Base-by-base conservation (phyloP, 2,329 filamentous ascomycete species). In the Cytospora mali region DNA sequence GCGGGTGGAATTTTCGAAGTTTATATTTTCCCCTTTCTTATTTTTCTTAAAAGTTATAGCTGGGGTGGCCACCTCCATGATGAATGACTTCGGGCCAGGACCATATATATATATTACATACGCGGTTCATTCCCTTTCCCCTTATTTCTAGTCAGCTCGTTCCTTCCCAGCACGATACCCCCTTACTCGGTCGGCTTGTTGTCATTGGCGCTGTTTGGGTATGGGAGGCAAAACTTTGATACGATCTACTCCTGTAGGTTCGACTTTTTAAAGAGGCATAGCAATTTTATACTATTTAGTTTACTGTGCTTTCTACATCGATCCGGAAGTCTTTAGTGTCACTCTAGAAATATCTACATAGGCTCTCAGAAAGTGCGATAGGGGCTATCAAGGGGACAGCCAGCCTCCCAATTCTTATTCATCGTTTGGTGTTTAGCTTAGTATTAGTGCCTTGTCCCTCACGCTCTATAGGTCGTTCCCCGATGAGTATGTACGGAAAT, bases 131-230 rank as follows among this genome's bases (percentile, higher is more conserved):
- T 31, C 56, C 14, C 51, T 50, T 49, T 61, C 31, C 18, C 28
- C 48, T 23, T 23, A n/a, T 55, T 31, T 61, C 49, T 57, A 52
- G 61, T 61, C 63, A 60, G 52, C 60, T 65, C 56, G 35, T 60
- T 59, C 55, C 55, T 62, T 39, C 52, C 58, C 42, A 59, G 63
- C 60, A 65, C 60, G 67, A 68, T 68, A 68, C 63, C 63, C n/a
- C 67, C 67, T 65, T 58, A 65, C 64, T 55, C 55, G 62, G 61
- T 57, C 61, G 58, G 62, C 51, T 62, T 63, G n/a, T 58, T 61
- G 55, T 66, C 55, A 23, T 64, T 58, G 29, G 51, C 50, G 59
- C 51, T 58, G 27, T n/a, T 29, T 48, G 55, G 59, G 55, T 56
- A 35, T 58, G 58, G 55, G 51, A 42, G 55, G 59, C 51, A 62